Evolutionary conservation across 2,329 filamentous ascomycete genomes (phyloP).

Genomic region (Penicillium hordei): DNA sequence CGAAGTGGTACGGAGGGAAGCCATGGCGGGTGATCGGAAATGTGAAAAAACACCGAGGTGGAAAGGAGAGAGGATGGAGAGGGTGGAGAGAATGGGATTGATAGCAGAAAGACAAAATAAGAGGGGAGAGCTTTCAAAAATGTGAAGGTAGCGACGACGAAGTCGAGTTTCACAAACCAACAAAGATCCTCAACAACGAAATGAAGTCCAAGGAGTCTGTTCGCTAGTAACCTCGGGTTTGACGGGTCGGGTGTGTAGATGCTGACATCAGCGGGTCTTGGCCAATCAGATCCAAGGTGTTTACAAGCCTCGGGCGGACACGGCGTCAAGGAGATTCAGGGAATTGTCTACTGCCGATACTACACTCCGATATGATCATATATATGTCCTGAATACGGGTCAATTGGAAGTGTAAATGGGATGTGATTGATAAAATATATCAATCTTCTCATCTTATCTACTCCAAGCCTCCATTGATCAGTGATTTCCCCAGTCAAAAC

Average conservation of each 20-base stretch:
- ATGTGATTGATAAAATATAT: neutral
- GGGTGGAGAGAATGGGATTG: constrained; percentile 1
- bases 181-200: constrained; percentile 21
- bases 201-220: constrained; percentile 32
- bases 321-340: constrained; percentile 24
- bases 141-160: constrained; percentile 1
- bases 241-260: constrained; percentile 26
- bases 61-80: constrained; percentile 2
- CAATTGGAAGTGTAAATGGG: neutral
- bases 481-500: neutral
- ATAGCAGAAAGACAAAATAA: neutral
- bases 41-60: constrained; percentile 13
- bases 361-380: neutral
- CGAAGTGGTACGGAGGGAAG: constrained; percentile 50
- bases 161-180: constrained; percentile 11
- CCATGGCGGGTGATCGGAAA: constrained; percentile 40
- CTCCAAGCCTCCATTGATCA: neutral
- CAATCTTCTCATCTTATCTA: neutral
- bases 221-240: constrained; percentile 39
- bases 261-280: constrained; percentile 30
- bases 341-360: constrained; percentile 11
- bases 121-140: constrained; percentile 6
- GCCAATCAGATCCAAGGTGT: constrained; percentile 36
- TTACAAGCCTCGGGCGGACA: constrained; percentile 43
- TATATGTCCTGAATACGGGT: neutral